Evolutionary conservation across 495 filamentous ascomycete genomes (phyloP).

Genomic region (Bryoglossum gracile): DNA sequence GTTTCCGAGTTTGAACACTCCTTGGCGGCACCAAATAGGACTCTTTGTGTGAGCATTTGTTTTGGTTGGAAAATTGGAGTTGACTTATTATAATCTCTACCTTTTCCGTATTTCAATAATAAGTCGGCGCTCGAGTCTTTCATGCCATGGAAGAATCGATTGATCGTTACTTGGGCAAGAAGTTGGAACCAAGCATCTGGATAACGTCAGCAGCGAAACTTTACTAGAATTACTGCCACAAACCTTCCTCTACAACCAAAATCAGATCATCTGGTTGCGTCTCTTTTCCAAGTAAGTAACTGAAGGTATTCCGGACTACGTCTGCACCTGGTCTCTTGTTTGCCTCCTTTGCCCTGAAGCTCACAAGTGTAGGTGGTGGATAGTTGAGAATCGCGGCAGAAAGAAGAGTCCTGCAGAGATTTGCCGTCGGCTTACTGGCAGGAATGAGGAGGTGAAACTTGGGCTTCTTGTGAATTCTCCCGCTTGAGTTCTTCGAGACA

Average conservation of each 20-base stretch:
- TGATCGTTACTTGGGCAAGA: conserved; percentile 49
- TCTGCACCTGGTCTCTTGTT: conserved; percentile 1
- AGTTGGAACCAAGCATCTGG: conserved; percentile 55
- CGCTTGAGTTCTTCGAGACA: conserved; percentile 24
- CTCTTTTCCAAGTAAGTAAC: conserved; percentile 44
- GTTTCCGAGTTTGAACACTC: conserved; percentile 39
- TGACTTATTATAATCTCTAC: neutral
- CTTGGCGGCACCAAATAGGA: conserved; percentile 57
- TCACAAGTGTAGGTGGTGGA: conserved; percentile 51
- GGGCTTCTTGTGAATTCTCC: conserved; percentile 28
- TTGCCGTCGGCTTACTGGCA: conserved; percentile 37
- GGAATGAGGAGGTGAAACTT: conserved; percentile 58
- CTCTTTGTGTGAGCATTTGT: conserved; percentile 44
- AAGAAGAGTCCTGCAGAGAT: conserved; percentile 51
- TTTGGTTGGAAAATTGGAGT: neutral
- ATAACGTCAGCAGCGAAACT: too few species aligned
- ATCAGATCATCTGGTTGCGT: conserved; percentile 53
- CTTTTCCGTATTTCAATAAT: conserved; percentile 37
- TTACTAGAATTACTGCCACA: too few species aligned
- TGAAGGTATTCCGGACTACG: conserved; percentile 30
- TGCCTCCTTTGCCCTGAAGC: conserved; percentile 33
- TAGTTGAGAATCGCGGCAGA: conserved; percentile 56
- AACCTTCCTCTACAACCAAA: conserved; percentile 46
- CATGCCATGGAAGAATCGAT: conserved; percentile 45
- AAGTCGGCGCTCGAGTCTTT: conserved; percentile 43